phyloP scores from a whole-genome alignment of 2,329 filamentous ascomycete species.

The Mollisia scopiformis region DNA sequence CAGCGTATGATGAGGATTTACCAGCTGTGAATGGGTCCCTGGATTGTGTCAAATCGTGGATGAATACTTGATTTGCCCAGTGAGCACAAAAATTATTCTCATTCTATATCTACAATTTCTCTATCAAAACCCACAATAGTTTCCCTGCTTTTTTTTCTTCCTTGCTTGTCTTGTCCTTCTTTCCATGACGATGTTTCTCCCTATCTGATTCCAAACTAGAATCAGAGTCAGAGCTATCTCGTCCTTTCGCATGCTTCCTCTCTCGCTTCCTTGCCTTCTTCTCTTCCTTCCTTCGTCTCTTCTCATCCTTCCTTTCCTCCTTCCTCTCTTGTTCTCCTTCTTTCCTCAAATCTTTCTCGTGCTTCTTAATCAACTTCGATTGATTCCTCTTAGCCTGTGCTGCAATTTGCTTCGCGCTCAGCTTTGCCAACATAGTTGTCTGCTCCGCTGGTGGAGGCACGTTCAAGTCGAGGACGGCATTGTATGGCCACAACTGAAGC shows the following conservation, averaged over 20 bases:
- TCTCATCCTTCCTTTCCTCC: slow-evolving; percentile 23
- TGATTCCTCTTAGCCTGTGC: slow-evolving; percentile 18
- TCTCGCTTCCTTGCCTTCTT: not conserved
- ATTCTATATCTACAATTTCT: slow-evolving; percentile 9
- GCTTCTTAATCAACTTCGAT: too few relatives aligned
- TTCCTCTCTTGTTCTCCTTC: slow-evolving; percentile 25
- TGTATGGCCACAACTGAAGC: slow-evolving; percentile 16
- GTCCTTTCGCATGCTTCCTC: not conserved
- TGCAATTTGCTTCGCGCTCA: slow-evolving; percentile 34
- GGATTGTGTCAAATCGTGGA: not conserved
- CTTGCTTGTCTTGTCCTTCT: slow-evolving; percentile 4
- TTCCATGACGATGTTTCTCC: not conserved
- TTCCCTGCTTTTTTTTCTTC: slow-evolving; percentile 15
- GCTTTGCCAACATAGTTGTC: slow-evolving; percentile 25
- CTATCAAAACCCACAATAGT: slow-evolving; percentile 21
- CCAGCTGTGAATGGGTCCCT: slow-evolving; percentile 5
- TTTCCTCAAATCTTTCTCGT: slow-evolving; percentile 24
- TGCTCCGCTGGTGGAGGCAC: slow-evolving; percentile 15
- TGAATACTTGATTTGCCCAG: not conserved
- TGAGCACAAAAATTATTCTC: too few relatives aligned
- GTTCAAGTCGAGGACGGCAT: slow-evolving; percentile 14
- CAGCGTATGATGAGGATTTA: not conserved
- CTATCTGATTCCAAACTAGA: not conserved
- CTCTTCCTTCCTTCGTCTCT: slow-evolving; percentile 15
- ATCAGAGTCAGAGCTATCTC: not conserved